Evolutionary conservation across 352 stramenopile species (phyloP), one percentile per base, ranked within the genome.

Genomic region (Phytopythium boreale): DNA sequence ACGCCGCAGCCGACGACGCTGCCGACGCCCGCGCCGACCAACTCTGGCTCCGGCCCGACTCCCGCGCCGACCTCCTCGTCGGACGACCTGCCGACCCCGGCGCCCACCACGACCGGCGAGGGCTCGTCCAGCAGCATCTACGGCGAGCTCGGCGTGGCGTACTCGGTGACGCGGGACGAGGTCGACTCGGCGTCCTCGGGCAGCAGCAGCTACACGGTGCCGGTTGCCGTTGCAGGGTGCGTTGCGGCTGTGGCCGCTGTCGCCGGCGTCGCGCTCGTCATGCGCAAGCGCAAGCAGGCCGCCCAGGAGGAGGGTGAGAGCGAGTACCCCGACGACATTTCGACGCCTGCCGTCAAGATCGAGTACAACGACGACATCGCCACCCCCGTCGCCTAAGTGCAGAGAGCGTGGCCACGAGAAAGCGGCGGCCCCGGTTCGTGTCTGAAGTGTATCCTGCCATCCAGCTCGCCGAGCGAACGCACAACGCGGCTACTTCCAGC

Each of bases 221-320:
- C 69, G 10, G 61, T 83, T 46, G 71, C 71, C 1, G 64, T 74
- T 3, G 67, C 67, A 27, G 77, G 73, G 20, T 84, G 75, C 62
- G 69, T 74, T 31, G 73, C 77, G 11, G 77, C 63, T 31, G 73
- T 76, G n/a, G 69, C 82, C 15, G 77, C 63, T 43, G 70, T 75
- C 5, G 71, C 76, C 36, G 77, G 69, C 44, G 72, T 80, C 46
- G 64, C 72, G 36, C 53, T 82, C 44, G 56, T 81, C 63, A 75
- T 63, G 17, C 64, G 67, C 64, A 87, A 82, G 60, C 77, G 75
- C 56, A 71, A 75, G 66, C 59, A 58, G 24, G 24, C 61, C 34
- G 27, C 15, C 1, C 56, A 72, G 46, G n/a, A 22, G 8, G 17
- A 49, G 62, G 36, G 1, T 46, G 27, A 59, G 39, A 31, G 43